These are phyloP conservation scores for Cladosporium sp. DNA, from an alignment of 2,329 filamentous ascomycete genomes.

Conservation along the genomic window DNA sequence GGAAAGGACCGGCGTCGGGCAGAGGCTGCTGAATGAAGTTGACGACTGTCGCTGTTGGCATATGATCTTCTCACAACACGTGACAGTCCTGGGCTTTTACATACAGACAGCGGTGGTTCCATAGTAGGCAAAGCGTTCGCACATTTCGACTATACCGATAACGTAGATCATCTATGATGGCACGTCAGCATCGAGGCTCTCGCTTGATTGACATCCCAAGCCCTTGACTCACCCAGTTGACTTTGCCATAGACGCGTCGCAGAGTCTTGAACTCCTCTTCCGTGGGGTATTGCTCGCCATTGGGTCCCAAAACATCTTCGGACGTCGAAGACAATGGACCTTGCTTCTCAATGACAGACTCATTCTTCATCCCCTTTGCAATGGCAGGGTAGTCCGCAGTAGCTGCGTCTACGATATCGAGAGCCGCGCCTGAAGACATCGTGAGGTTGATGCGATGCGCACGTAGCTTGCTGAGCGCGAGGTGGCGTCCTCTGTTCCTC, in stretches of 20 bases:
- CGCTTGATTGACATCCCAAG: no score
- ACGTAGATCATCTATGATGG: constrained; percentile 39
- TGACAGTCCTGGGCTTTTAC: neutral
- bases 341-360: constrained; percentile 4
- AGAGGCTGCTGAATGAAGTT: constrained; percentile 45
- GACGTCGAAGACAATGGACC: neutral
- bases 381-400: constrained; percentile 6
- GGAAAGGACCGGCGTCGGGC: constrained; percentile 23
- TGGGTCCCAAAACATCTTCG: constrained; percentile 1
- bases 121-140: constrained; percentile 46
- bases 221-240: constrained; percentile 41
- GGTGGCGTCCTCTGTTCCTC: constrained; percentile 1
- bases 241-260: constrained; percentile 42
- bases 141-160: constrained; percentile 48
- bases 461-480: neutral
- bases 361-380: constrained; percentile 6
- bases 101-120: constrained; percentile 39
- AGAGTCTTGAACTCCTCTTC: constrained; percentile 41
- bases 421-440: constrained; percentile 12
- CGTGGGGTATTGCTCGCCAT: constrained; percentile 36
- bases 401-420: constrained; percentile 9
- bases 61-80: constrained; percentile 34
- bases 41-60: constrained; percentile 29
- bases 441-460: neutral
- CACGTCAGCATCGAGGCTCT: no score